phyloP scores from a whole-genome alignment of 1,284 basidiomycete genomes.

The Ganoderma lingzhi region DNA sequence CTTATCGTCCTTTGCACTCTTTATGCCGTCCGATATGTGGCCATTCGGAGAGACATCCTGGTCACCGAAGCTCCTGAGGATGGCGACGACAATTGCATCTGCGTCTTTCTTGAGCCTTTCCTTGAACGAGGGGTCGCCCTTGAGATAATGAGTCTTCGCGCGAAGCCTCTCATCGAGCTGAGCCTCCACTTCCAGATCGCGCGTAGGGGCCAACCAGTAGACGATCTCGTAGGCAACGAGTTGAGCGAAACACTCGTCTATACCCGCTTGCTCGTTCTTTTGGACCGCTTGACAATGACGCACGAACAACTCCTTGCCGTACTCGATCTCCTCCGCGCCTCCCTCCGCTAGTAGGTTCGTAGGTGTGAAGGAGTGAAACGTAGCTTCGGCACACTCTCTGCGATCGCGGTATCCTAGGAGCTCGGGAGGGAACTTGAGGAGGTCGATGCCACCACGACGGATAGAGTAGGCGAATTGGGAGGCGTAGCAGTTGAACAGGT shows the following conservation, averaged over 20 bases:
- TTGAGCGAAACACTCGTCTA: conserved; percentile 74
- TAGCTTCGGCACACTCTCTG: conserved; percentile 65
- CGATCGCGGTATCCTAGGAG: conserved; percentile 77
- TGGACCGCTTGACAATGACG: conserved; percentile 72
- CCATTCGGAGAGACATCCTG: conserved; percentile 59
- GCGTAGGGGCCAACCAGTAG: conserved; percentile 49
- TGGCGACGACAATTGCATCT: conserved; percentile 62
- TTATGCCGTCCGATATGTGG: conserved; percentile 56
- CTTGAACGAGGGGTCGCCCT: conserved; percentile 46
- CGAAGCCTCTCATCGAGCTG: conserved; percentile 49
- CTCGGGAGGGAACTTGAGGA: conserved; percentile 71
- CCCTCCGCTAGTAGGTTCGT: conserved; percentile 58
- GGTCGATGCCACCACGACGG: conserved; percentile 56
- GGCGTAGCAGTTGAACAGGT: conserved; percentile 83
- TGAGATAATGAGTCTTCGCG: conserved; percentile 42
- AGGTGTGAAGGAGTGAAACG: conserved; percentile 70
- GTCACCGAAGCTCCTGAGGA: conserved; percentile 69
- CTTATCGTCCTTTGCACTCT: conserved; percentile 41
- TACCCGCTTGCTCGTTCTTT: conserved; percentile 58
- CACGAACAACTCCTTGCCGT: conserved; percentile 60
- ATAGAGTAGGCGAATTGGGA: conserved; percentile 79
- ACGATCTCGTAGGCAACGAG: conserved; percentile 72
- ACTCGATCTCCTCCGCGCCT: conserved; percentile 38
- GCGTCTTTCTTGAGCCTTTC: conserved; percentile 52
- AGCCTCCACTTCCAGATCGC: conserved; percentile 11